Evolutionary conservation across 441 rosid genomes (phyloP), one percentile per base, ranked within the genome.

Genomic region (Lepidium campestre): DNA sequence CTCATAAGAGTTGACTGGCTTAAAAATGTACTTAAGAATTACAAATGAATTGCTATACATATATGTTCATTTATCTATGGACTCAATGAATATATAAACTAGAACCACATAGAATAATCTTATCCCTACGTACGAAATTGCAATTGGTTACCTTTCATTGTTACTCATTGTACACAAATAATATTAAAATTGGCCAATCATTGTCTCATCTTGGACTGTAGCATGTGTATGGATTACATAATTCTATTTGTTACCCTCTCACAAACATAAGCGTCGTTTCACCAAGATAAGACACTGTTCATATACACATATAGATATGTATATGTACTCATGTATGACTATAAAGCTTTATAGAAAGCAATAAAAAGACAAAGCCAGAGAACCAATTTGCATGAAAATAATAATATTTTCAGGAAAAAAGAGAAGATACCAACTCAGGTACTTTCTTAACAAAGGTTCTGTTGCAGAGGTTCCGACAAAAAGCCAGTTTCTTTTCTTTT

Each of bases 391-490:
- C 57, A 72, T 50, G 60, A 63, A n/a, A n/a, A 49, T 47, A 18
- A 53, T 8, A 62, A 44, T 11, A 52, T 23, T 11, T 7, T 5
- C 8, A 29, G 3, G 23, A 22, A 22, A 13, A 55, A 34, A 54
- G 8, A 25, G 18, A 10, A 29, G 29, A 47, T 11, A 41, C 15
- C 25, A 12, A 59, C 62, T 55, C 7, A 58, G 50, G 36, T 23
- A 50, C 14, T 72, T 59, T 36, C 13, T 10, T 66, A 53, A 67
- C 40, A 53, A 27, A 66, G 45, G 56, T 53, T 73, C 45, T 73
- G 77, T 73, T 73, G 45, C 52, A 46, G 52, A 67, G 73, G 31
- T 67, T 61, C 77, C 77, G 65, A 73, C 77, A 68, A 73, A 73
- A 73, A 47, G 59, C 64, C 52, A 67, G 68, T 53, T 72, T 66